A percentile compares a stretch with the other conserved stretches of the same genome.
Conservation (phyloP, 352 stramenopile species). For the Phytopythium helicoides region DNA sequence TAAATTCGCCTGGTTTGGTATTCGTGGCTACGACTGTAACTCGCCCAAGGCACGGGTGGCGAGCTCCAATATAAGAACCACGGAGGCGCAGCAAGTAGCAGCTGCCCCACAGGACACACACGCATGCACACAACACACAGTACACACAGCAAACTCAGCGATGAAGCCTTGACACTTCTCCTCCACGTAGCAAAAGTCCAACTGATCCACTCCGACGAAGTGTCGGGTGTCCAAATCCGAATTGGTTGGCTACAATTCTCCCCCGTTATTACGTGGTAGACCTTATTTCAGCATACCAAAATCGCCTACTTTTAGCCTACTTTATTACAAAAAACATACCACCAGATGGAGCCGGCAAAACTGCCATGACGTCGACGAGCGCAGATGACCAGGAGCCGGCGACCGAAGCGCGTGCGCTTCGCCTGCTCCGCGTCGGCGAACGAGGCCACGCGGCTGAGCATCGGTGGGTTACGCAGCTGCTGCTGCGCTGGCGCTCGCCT, state of each 20-base stretch:
- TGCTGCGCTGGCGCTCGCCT: too few relatives aligned
- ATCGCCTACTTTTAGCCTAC: too few relatives aligned
- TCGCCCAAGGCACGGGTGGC: conserved; percentile 77
- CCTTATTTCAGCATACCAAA: background rate
- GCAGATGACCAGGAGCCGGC: conserved; percentile 7
- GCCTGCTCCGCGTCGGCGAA: conserved; percentile 39
- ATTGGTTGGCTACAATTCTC: conserved; percentile 9
- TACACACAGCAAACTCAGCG: background rate
- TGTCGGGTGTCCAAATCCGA: conserved; percentile 16
- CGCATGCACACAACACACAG: conserved; percentile 4
- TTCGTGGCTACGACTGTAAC: conserved; percentile 81
- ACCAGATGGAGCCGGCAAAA: too few relatives aligned
- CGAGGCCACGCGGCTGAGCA: conserved; percentile 49
- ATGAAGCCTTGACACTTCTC: too few relatives aligned
- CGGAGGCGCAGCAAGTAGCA: conserved; percentile 16
- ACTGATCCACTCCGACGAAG: background rate
- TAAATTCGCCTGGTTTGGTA: conserved; percentile 78
- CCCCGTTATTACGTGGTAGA: background rate
- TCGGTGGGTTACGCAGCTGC: conserved; percentile 27
- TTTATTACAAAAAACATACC: background rate
- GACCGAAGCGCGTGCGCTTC: conserved; percentile 71
- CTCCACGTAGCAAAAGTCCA: background rate
- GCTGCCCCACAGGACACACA: background rate
- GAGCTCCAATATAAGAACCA: conserved; percentile 69
- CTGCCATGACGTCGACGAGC: background rate